Evolutionary conservation across 768 basidiomycete species (phyloP), one percentile per base, ranked within the genome.

Genomic region (Exsudoporus frostii): DNA sequence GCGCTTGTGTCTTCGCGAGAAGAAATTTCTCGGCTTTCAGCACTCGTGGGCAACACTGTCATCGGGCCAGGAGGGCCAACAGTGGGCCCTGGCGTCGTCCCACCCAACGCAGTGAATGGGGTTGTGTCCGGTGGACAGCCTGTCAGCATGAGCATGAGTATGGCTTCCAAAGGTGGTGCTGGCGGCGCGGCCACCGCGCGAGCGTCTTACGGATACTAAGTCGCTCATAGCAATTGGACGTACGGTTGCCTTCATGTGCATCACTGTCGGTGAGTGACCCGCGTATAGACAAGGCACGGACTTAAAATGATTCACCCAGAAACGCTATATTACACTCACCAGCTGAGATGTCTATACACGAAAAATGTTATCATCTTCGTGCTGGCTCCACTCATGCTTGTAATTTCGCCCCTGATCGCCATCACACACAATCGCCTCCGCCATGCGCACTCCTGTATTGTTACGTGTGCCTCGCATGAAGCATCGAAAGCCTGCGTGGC

Each of bases 1-100:
- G 93, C 93, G 9, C 85, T 98, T 25, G 85, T 90, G 34, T 82
- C 87, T 6, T 86, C 94, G 17, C 84, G 92, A 38, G 96, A 98
- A 68, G 96, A 99, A 73, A 88, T 98, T 47, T 84, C 89, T 10
- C 83, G 94, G 2, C 78, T 99, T 0, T 81, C 82, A 1, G 78
- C 88, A 1, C 78, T 90, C 32, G 85, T 90, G 1, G 85, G 86
- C 5, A 80, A 76, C n/a, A 76, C 79, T 0, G 84, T 79, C 34
- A 80, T 87, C 50, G 84, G 71, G 11, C 67, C 70, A 22, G 65
- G 64, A 6, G 68, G 66, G 5, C 57, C 69, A 27, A 57, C 68
- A 3, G 68, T 68, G 19, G 67, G 61, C 17, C 65, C 64, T 8
- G 69, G 63, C 39, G 60, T 67, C 34, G 65, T 65, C 50, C 67